Conservation (phyloP, 1,139 yeast species). For the Entelexis sorbosivorans region DNA sequence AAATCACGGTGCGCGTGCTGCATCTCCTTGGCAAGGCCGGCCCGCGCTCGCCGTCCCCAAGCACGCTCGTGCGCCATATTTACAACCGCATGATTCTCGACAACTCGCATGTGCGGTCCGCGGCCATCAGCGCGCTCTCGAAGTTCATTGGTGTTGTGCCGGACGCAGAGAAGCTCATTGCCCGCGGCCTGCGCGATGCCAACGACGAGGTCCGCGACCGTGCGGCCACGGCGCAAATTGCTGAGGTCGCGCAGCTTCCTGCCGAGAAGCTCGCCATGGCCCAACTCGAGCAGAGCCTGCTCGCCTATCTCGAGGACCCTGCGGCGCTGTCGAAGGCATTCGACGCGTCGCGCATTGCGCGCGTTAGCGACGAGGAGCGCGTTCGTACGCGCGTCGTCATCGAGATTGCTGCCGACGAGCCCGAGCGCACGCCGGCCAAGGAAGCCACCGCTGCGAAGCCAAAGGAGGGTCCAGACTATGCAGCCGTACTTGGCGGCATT, state of each 20-base stretch:
- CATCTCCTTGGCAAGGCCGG: constrained; percentile 92
- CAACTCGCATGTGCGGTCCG: constrained; percentile 87
- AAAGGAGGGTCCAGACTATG: neutral
- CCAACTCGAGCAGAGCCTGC: constrained; percentile 65
- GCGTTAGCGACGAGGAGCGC: constrained; percentile 50
- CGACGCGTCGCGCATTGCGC: constrained; percentile 56
- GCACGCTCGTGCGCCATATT: constrained; percentile 87
- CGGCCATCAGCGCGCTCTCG: constrained; percentile 86
- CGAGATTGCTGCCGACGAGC: constrained; percentile 21
- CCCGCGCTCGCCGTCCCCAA: constrained; percentile 75
- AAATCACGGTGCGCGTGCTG: constrained; percentile 78
- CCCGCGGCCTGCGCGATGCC: constrained; percentile 74
- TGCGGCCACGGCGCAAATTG: constrained; percentile 72
- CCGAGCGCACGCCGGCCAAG: constrained; percentile 9
- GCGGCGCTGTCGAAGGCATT: constrained; percentile 51
- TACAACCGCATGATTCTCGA: constrained; percentile 94
- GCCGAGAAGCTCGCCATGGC: constrained; percentile 61
- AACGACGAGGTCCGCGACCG: constrained; percentile 98
- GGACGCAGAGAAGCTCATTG: constrained; percentile 63
- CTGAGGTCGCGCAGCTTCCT: constrained; percentile 50
- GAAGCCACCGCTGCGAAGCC: constrained; percentile 5
- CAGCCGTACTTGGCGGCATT: constrained; percentile 39
- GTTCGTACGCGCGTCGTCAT: constrained; percentile 22
- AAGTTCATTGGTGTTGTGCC: constrained; percentile 71
- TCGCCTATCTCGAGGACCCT: constrained; percentile 56